A percentile compares a stretch with the other conserved stretches of the same genome.
phyloP scores from a whole-genome alignment of 192 early-diverging fungal species.

The Coemansia asiatica region DNA sequence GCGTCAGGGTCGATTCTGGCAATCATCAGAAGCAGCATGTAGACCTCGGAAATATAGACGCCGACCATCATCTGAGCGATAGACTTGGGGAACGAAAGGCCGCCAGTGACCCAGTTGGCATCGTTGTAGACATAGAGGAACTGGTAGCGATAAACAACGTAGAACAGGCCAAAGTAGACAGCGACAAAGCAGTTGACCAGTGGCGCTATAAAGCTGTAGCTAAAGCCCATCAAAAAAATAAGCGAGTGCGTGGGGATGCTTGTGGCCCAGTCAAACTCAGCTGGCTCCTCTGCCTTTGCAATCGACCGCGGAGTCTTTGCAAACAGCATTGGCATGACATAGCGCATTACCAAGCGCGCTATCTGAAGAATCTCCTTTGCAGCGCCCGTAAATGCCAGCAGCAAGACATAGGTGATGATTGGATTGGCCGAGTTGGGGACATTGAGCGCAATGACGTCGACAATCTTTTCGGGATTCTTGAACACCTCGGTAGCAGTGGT shows the following conservation, averaged over 20 bases:
- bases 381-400: slow-evolving; percentile 70
- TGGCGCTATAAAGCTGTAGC: slow-evolving; percentile 80
- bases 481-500: slow-evolving; percentile 28
- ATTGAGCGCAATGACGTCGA: slow-evolving; percentile 57
- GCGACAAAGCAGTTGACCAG: slow-evolving; percentile 77
- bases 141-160: slow-evolving; percentile 80
- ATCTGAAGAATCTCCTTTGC: slow-evolving; percentile 73
- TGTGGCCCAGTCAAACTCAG: slow-evolving; percentile 62
- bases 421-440: slow-evolving; percentile 77
- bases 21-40: slow-evolving; percentile 75
- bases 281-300: slow-evolving; percentile 58
- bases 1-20: slow-evolving; percentile 51
- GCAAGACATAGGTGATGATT: slow-evolving; percentile 83
- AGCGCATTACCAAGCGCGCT: slow-evolving; percentile 64
- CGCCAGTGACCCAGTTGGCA: slow-evolving; percentile 61
- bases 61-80: slow-evolving; percentile 68
- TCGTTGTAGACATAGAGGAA: slow-evolving; percentile 79
- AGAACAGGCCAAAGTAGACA: slow-evolving; percentile 74
- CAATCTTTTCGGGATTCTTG: slow-evolving; percentile 34
- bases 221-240: slow-evolving; percentile 73
- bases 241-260: slow-evolving; percentile 70
- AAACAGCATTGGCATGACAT: slow-evolving; percentile 59
- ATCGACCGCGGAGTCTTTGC: slow-evolving; percentile 76
- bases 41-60: slow-evolving; percentile 75
- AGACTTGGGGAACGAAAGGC: slow-evolving; percentile 65